Conservation (phyloP, 495 filamentous ascomycete genomes). For the Podospora sp. region DNA sequence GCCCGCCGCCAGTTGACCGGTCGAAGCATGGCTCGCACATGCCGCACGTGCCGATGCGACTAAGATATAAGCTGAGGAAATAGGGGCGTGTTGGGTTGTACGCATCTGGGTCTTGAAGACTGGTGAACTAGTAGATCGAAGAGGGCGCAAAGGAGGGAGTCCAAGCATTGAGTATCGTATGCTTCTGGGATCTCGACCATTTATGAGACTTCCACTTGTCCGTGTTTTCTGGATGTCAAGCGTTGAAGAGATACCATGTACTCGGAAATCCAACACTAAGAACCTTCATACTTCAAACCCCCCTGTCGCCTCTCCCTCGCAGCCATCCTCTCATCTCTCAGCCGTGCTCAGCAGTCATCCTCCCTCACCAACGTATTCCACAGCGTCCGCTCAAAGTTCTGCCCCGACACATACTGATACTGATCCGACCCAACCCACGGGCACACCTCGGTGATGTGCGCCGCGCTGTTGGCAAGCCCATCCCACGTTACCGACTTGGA, state of each 20-base stretch:
- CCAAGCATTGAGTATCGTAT: too few relatives aligned
- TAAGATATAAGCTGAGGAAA: conserved; percentile 27
- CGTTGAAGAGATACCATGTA: too few relatives aligned
- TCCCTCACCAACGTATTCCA: conserved; percentile 13
- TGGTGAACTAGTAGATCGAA: too few relatives aligned
- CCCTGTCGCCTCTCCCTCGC: too few relatives aligned
- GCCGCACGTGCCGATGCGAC: conserved; percentile 25
- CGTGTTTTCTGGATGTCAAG: too few relatives aligned
- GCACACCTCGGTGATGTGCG: conserved; percentile 17
- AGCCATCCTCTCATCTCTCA: too few relatives aligned
- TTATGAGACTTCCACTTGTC: too few relatives aligned
- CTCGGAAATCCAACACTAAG: too few relatives aligned
- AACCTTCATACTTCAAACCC: too few relatives aligned
- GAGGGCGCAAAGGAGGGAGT: too few relatives aligned
- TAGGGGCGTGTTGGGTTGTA: not conserved
- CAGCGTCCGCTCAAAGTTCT: conserved; percentile 1
- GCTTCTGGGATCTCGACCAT: too few relatives aligned
- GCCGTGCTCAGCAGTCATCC: conserved; percentile 6
- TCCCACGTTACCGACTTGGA: conserved; percentile 17
- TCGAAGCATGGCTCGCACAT: conserved; percentile 22
- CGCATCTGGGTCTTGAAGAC: too few relatives aligned
- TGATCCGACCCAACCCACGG: not conserved
- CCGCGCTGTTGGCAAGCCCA: conserved; percentile 18
- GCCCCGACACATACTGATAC: not conserved
- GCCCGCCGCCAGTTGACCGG: conserved; percentile 17